phyloP scores from a whole-genome alignment of 257 asterid species.

The Phtheirospermum japonicum region DNA sequence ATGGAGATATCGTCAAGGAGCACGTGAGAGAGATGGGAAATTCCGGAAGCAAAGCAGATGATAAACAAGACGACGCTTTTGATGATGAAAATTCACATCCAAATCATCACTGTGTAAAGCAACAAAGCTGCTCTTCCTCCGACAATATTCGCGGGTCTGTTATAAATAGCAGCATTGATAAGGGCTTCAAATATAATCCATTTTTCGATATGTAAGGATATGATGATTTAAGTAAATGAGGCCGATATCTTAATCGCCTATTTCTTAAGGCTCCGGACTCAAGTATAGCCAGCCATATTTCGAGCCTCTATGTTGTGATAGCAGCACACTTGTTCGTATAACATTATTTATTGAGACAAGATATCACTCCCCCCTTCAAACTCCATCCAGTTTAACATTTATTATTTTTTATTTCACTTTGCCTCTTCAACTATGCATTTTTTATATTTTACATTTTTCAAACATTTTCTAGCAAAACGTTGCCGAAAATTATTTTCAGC shows the following conservation, averaged over 20 bases:
- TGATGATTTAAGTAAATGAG: background rate
- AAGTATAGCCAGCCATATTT: too few relatives aligned
- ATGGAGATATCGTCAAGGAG: slow-evolving; percentile 62
- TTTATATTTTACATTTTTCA: too few relatives aligned
- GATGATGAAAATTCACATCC: slow-evolving; percentile 60
- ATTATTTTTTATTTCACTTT: too few relatives aligned
- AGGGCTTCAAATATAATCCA: slow-evolving; percentile 59
- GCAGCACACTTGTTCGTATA: too few relatives aligned
- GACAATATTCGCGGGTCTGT: slow-evolving; percentile 24
- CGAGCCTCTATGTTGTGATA: too few relatives aligned
- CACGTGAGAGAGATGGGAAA: slow-evolving; percentile 62
- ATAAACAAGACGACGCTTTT: slow-evolving; percentile 33
- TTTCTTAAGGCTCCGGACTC: background rate
- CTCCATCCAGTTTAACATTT: too few relatives aligned
- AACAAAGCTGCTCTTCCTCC: slow-evolving; percentile 26
- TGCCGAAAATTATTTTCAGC: too few relatives aligned
- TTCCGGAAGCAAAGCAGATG: slow-evolving; percentile 24
- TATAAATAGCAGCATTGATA: slow-evolving; percentile 43
- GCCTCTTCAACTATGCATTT: too few relatives aligned
- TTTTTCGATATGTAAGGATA: slow-evolving; percentile 45
- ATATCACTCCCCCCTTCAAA: too few relatives aligned
- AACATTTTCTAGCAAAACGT: too few relatives aligned
- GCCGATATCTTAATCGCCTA: slow-evolving; percentile 26
- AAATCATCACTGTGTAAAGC: slow-evolving; percentile 33
- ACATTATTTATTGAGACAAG: too few relatives aligned